Base-by-base conservation (phyloP, 768 basidiomycete genomes). In the Russula olivacea region DNA sequence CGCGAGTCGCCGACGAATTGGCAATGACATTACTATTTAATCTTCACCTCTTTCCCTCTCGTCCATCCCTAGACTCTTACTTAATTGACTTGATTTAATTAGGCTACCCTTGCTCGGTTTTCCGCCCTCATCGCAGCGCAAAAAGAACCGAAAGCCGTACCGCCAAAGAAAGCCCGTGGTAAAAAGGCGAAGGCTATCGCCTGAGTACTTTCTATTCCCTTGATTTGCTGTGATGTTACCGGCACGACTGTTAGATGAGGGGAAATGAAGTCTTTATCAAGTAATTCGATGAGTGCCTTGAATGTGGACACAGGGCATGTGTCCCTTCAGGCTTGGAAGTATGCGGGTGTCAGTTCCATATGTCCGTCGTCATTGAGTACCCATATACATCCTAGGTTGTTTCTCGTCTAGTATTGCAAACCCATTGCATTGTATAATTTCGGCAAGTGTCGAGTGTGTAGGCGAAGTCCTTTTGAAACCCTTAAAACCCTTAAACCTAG, bases 21-120 rank as follows among this genome's bases (percentile, higher is more conserved):
- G 81, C 79, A 81, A 79, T 85, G 63, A 88, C 85, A 88, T 65
- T 21, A 19, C 66, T 59, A 59, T 67, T 61, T 63, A 53, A 64
- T 69, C 66, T 50, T 60, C 57, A 67, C 50, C 62, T 61, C 58
- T 56, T 36, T 49, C 64, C 68, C 59, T 12, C 58, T 28, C 47
- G 11, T 64, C 36, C 8, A 10, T 53, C 17, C 47, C 25, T n/a
- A 6, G 21, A 32, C 40, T 25, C 10, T 58, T n/a, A 47, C 23
- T 53, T 28, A 25, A 36, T 30, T 43, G 38, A 63, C 40, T 38
- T 53, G 9, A 61, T 41, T 30, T 47, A 55, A 69, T 47, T 69
- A 92, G 90, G 87, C 87, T 64, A 79, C 85, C 65, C 81, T 93
- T 51, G 88, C 86, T 53, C 89, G 91, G 65, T 82, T 85, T 30